A percentile compares a stretch with the other conserved stretches of the same genome.
phyloP scores from a whole-genome alignment of 805 yeast genomes.

The Hanseniaspora mollemarum region DNA sequence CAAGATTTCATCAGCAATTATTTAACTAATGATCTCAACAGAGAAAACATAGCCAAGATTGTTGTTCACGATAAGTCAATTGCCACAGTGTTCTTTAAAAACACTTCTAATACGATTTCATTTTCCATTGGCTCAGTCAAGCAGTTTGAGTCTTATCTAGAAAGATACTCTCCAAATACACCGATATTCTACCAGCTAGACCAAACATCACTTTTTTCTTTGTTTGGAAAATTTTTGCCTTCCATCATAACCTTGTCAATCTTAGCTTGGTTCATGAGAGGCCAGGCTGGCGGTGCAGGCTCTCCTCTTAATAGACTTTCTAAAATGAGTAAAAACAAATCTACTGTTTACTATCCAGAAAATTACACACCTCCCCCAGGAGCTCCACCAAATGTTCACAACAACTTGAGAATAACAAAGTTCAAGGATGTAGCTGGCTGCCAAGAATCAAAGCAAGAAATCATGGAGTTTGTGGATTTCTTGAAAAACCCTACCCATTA shows the following conservation, averaged over 20 bases:
- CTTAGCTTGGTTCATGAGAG: slow-evolving; percentile 32
- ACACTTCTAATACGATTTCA: slow-evolving; percentile 18
- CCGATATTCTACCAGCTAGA: slow-evolving; percentile 36
- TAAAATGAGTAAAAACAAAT: slow-evolving; percentile 85
- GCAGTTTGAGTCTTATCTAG: slow-evolving; percentile 72
- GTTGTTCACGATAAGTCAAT: slow-evolving; percentile 60
- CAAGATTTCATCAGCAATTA: slow-evolving; percentile 74
- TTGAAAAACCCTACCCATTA: slow-evolving; percentile 82
- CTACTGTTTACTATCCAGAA: slow-evolving; percentile 27
- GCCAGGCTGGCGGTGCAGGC: slow-evolving; percentile 42
- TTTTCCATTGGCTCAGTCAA: slow-evolving; percentile 86
- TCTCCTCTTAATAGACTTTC: slow-evolving; percentile 43
- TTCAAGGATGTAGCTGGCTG: slow-evolving; percentile 96
- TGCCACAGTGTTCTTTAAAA: slow-evolving; percentile 34
- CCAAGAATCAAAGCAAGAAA: slow-evolving; percentile 92
- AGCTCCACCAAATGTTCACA: slow-evolving; percentile 12
- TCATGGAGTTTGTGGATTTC: slow-evolving; percentile 94
- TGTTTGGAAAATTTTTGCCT: slow-evolving; percentile 59
- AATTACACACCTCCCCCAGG: slow-evolving; percentile 11
- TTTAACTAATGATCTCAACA: slow-evolving; percentile 41
- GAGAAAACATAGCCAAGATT: slow-evolving; percentile 64
- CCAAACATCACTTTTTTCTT: slow-evolving; percentile 51
- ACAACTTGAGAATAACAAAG: slow-evolving; percentile 41
- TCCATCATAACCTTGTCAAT: slow-evolving; percentile 74
- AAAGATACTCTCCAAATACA: slow-evolving; percentile 20